Conservation (phyloP, 192 early-diverging fungal species). For the Coemansia sp. region DNA sequence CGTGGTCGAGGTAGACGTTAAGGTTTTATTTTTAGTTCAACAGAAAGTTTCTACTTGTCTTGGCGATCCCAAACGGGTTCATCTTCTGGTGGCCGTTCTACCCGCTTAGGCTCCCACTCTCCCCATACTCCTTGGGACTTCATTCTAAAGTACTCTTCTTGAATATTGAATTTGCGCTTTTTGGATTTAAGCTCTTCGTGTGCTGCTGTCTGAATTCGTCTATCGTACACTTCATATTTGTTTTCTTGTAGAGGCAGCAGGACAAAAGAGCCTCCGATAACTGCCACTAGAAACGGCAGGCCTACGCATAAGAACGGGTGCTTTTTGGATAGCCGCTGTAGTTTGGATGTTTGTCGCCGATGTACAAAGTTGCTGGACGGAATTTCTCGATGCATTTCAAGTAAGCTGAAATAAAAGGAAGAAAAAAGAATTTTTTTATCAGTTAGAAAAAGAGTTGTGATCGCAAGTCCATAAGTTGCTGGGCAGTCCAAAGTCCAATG, state of each 20-base stretch:
- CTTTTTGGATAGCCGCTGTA: conserved; percentile 35
- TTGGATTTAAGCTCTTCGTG: conserved; percentile 59
- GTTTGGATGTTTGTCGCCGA: conserved; percentile 4
- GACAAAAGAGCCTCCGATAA: conserved; percentile 70
- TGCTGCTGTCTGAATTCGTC: conserved; percentile 50
- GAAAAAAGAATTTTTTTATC: background rate
- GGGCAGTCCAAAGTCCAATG: too few species aligned
- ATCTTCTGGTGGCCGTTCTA: conserved; percentile 41
- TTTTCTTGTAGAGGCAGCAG: conserved; percentile 71
- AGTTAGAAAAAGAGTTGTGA: too few species aligned
- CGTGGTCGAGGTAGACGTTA: conserved; percentile 63
- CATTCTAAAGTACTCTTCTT: conserved; percentile 70
- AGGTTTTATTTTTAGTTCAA: conserved; percentile 13
- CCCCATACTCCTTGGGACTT: conserved; percentile 39
- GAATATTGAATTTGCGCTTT: conserved; percentile 58
- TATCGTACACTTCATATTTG: conserved; percentile 73
- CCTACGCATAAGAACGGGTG: conserved; percentile 69
- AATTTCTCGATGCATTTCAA: conserved; percentile 13
- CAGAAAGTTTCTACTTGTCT: conserved; percentile 2
- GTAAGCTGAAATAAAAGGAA: background rate
- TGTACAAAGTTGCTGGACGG: conserved; percentile 4
- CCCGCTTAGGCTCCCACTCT: conserved; percentile 52
- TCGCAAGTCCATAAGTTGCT: too few species aligned
- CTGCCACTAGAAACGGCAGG: conserved; percentile 64
- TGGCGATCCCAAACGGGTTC: conserved; percentile 53